Evolutionary conservation across 306 rosid genomes (phyloP).

Genomic region (Lathyrus sativus): DNA sequence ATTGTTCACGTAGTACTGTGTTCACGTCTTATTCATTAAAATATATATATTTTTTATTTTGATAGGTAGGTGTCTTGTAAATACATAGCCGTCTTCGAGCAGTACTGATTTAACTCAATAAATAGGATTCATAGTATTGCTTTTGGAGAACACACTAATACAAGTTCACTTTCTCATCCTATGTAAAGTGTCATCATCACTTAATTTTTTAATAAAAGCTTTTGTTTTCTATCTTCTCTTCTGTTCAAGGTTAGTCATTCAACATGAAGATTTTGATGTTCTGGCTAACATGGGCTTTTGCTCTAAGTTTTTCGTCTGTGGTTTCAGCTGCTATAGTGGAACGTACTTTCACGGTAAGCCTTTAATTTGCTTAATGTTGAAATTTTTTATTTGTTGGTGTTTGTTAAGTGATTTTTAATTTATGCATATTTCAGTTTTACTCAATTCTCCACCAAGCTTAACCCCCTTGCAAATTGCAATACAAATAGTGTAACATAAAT

Average conservation of each 20-base stretch:
- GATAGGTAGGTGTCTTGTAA: too few relatives aligned
- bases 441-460: too few relatives aligned
- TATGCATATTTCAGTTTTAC: too few relatives aligned
- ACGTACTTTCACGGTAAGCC: slow-evolving; percentile 26
- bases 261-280: slow-evolving; percentile 7
- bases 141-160: not conserved
- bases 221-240: not conserved
- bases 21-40: too few relatives aligned
- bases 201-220: too few relatives aligned
- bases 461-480: too few relatives aligned
- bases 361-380: not conserved
- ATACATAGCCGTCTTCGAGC: too few relatives aligned
- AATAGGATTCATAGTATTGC: not conserved
- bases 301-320: slow-evolving; percentile 9
- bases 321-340: slow-evolving; percentile 28
- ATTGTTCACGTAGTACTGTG: too few relatives aligned
- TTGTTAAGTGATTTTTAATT: too few relatives aligned
- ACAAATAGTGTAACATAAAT: too few relatives aligned
- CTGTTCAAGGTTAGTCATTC: not conserved
- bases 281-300: not conserved
- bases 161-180: not conserved
- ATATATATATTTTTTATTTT: too few relatives aligned
- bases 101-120: not conserved
- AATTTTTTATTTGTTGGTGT: not conserved
- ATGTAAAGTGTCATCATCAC: not conserved